Evolutionary conservation across 192 early-diverging fungal species (phyloP), one percentile per base, ranked within the genome.

Genomic region (Ramicandelaber brevisporus): DNA sequence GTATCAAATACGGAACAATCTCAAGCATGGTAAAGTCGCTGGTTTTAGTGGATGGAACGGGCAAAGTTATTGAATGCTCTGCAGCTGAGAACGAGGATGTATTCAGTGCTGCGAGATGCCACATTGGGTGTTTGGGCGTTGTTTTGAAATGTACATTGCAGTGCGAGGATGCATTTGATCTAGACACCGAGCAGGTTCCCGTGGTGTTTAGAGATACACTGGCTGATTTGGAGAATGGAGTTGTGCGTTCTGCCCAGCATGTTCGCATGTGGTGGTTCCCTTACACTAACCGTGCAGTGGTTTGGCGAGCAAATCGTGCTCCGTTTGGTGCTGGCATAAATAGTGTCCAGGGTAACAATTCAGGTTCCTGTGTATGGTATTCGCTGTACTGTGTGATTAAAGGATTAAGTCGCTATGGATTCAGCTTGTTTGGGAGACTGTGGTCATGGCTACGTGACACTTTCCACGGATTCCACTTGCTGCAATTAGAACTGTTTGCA

Each of bases 211-310:
- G 61, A 17, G 29, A 54, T n/a, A 48, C 68, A 5, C 31, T 75
- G 14, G 33, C 59, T 17, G 41, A 65, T 26, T 46, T 73, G 14
- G n/a, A n/a, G n/a, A 36, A 42, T 18, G 21, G 9, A 2, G 44
- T 75, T 1, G 51, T 64, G 6, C 36, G 57, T 12, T 70, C 70
- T 5, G 65, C 75, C 6, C 65, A 79, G 40, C 70, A 79, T 37
- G 63, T 69, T 11, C 63, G 70, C n/a, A 36, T 79, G 6, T 71
- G 72, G 68, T 79, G 72, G 68, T 79, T 65, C 33, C 72, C 75
- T 14, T 66, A 79, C 25, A 70, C 68, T 5, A 62, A 79, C 29
- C 49, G 63, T 27, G 60, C 61, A 5, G 62, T 69, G 10, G 52
- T 73, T 5, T 79, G 70, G 69, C 54, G 57, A 0, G 63, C 65